phyloP scores from a whole-genome alignment of 1,139 yeast genomes.

The Kluyveromyces sp. region DNA sequence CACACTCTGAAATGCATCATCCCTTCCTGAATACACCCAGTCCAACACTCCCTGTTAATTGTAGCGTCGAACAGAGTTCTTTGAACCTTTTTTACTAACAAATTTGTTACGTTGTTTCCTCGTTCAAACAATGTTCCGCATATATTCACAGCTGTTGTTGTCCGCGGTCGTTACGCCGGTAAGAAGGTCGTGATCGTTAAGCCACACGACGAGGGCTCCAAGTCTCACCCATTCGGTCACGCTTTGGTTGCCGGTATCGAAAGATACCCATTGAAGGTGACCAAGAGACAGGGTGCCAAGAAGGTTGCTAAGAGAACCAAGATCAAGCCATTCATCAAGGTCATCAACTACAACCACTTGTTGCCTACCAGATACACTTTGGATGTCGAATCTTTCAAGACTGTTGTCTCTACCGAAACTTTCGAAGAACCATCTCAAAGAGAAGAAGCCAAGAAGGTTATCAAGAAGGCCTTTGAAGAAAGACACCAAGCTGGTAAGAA shows the following conservation, averaged over 20 bases:
- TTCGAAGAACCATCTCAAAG: slow-evolving; percentile 98
- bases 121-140: not conserved
- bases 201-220: slow-evolving; percentile 99
- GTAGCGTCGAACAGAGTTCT: not conserved
- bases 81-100: slow-evolving; percentile 19
- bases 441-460: slow-evolving; percentile 98
- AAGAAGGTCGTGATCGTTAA: slow-evolving; percentile 99
- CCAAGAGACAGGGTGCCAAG: slow-evolving; percentile 94
- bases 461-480: slow-evolving; percentile 99
- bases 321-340: slow-evolving; percentile 99
- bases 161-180: slow-evolving; percentile 99
- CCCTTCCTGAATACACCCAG: not conserved
- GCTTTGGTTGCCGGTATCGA: slow-evolving; percentile 99
- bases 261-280: slow-evolving; percentile 96
- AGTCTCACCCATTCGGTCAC: slow-evolving; percentile 98
- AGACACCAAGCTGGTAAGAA: slow-evolving; percentile 99
- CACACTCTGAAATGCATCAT: too few relatives aligned
- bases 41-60: not conserved
- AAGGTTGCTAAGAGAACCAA: slow-evolving; percentile 95
- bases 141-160: slow-evolving; percentile 73
- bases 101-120: slow-evolving; percentile 8
- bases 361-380: slow-evolving; percentile 99
- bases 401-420: slow-evolving; percentile 86
- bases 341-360: slow-evolving; percentile 99
- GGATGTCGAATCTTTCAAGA: slow-evolving; percentile 93